Base-by-base conservation (phyloP, 306 rosid genomes). In the Cucurbita moschata region DNA sequence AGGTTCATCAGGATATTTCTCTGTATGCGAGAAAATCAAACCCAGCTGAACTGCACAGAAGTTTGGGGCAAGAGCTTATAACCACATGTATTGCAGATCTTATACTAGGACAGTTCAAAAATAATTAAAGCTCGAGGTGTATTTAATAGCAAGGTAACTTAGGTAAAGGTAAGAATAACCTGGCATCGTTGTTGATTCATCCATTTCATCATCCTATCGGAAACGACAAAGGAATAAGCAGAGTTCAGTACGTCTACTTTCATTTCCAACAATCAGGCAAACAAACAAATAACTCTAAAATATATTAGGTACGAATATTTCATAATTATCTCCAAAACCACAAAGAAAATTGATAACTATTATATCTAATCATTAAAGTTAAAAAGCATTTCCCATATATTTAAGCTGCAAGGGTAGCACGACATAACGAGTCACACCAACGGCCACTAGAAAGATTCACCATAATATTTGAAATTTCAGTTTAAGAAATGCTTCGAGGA, bases 1-100 rank as follows among this genome's bases (percentile, higher is more conserved):
- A 82, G 97, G 96, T 76, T 95, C 99, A n/a, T 95, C 97, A 6
- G 99, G 99, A 87, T 95, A 95, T 55, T 59, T 95, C 82, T 91
- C 90, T 74, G 91, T 89, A 80, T 95, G 99, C 8, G 96, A 76
- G 80, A 95, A 95, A 82, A 87, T 85, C 89, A 95, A 88, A 82
- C 79, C 97, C 85, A 95, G 82, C 88, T 89, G 88, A 86, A 92
- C 99, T 91, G 97, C 83, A 88, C 23, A 80, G 75, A 81, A 72
- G 58, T 77, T 84, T 67, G 75, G 75, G 51, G 50, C 50, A 53
- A 52, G 63, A 72, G 75, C 64, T 72, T 72, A 72, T 35, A 53
- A 55, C 30, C 49, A 72, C 64, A 72, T 42, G 54, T 21, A 68
- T 68, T 47, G 35, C 38, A 7, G 57, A 47, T 68, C 21, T 39